phyloP scores from a whole-genome alignment of 176 grass and related monocot genomes.

The Puccinellia tenuiflora region DNA sequence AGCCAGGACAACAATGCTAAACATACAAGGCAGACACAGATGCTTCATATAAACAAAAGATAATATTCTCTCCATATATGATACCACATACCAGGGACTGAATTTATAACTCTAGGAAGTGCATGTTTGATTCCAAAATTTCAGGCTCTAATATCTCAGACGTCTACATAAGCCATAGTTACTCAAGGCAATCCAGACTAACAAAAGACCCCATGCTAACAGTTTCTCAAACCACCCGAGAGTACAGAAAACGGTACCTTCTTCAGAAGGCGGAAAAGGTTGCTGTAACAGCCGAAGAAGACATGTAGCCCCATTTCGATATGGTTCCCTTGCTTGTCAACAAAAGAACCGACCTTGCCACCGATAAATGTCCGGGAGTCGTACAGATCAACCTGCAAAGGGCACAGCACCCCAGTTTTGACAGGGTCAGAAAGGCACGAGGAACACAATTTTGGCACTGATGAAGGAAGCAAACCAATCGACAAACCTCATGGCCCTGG shows the following conservation, averaged over 20 bases:
- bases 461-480: not conserved
- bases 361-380: slow-evolving; percentile 81
- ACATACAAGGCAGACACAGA: not conserved
- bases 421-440: not conserved
- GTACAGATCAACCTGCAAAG: slow-evolving; percentile 87
- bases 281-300: slow-evolving; percentile 98
- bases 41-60: slow-evolving; percentile 10
- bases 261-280: slow-evolving; percentile 96
- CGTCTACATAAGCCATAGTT: not conserved
- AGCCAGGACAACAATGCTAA: not conserved
- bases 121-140: not conserved
- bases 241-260: slow-evolving; percentile 44
- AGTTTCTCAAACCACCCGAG: not conserved
- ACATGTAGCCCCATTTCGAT: slow-evolving; percentile 98
- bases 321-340: slow-evolving; percentile 85
- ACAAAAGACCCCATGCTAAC: not conserved
- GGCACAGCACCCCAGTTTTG: not conserved
- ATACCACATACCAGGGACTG: not conserved
- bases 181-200: not conserved
- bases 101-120: not conserved
- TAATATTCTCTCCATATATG: not conserved
- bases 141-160: not conserved
- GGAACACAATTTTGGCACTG: not conserved
- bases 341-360: slow-evolving; percentile 93
- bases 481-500: slow-evolving; percentile 86